A percentile compares a stretch with the other conserved stretches of the same genome.
Evolutionary conservation across 2,329 filamentous ascomycete genomes (phyloP).

Genomic region (Talaromyces islandicus): DNA sequence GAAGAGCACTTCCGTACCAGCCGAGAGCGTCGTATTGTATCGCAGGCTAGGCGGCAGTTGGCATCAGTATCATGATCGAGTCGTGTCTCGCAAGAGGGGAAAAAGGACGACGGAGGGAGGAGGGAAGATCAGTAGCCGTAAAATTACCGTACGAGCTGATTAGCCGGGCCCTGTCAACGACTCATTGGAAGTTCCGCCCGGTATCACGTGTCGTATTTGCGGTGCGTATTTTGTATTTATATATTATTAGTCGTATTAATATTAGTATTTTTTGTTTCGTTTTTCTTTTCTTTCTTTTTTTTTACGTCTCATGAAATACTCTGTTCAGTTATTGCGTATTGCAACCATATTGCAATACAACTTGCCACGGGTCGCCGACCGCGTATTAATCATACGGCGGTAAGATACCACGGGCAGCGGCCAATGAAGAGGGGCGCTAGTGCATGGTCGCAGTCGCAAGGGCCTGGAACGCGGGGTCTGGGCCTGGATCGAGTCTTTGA

Average conservation of each 20-base stretch:
- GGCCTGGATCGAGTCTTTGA: neutral
- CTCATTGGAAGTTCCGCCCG: too few species aligned
- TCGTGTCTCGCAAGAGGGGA: neutral
- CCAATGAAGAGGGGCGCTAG: conserved; percentile 8
- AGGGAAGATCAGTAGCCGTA: neutral
- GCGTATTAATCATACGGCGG: neutral
- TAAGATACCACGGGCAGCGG: neutral
- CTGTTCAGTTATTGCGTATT: neutral
- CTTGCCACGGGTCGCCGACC: too few species aligned
- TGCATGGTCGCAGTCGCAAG: neutral
- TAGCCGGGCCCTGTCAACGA: neutral
- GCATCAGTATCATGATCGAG: too few species aligned
- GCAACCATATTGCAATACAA: neutral
- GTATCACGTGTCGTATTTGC: neutral
- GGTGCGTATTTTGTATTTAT: too few species aligned
- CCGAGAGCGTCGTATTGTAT: neutral
- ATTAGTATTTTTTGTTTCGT: too few species aligned
- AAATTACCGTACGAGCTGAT: neutral
- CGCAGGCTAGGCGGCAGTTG: neutral
- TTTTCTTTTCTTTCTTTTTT: too few species aligned
- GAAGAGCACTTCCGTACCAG: neutral
- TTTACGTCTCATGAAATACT: too few species aligned
- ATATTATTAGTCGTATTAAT: too few species aligned
- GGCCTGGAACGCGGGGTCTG: conserved; percentile 1
- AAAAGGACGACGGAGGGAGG: neutral